A percentile compares a stretch with the other conserved stretches of the same genome.
Evolutionary conservation across 2,329 filamentous ascomycete genomes (phyloP).

Genomic region (Colletotrichum cordylinicola): DNA sequence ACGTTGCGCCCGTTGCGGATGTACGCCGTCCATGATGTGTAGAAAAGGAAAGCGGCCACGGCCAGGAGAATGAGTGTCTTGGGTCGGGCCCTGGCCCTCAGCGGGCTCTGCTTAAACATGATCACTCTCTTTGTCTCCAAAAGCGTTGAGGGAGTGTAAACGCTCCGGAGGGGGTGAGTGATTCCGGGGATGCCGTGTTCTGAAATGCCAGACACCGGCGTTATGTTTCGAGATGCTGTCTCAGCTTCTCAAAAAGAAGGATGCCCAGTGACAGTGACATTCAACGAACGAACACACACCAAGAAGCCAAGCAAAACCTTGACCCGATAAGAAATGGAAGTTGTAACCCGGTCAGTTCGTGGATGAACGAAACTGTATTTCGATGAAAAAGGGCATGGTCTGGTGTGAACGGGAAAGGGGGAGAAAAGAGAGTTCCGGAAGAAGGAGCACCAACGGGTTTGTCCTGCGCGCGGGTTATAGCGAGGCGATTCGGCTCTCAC

Average conservation of each 20-base stretch:
- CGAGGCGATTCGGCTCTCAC: not conserved
- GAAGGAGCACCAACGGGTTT: not conserved
- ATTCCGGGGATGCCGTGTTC: not conserved
- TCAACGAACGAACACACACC: not conserved
- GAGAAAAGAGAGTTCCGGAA: not conserved
- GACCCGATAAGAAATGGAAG: not conserved
- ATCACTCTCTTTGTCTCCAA: constrained; percentile 17
- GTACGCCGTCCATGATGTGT: constrained; percentile 44
- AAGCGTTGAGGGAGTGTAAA: not conserved
- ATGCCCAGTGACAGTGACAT: not conserved
- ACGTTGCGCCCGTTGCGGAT: constrained; percentile 20
- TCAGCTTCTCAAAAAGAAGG: not conserved
- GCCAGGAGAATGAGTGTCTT: constrained; percentile 46
- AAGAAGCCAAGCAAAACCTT: not conserved
- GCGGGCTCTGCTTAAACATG: constrained; percentile 29
- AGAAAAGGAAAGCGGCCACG: constrained; percentile 45
- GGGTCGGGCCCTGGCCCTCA: constrained; percentile 42
- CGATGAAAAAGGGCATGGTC: not conserved
- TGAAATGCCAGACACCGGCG: not conserved
- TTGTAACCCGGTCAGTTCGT: not conserved
- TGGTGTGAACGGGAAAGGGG: not conserved
- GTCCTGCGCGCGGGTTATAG: not conserved
- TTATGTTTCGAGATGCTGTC: not conserved
- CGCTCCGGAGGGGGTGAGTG: not conserved
- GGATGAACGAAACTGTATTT: not conserved